Conservation (phyloP, 345 rosid species). For the Trapa incisa region DNA sequence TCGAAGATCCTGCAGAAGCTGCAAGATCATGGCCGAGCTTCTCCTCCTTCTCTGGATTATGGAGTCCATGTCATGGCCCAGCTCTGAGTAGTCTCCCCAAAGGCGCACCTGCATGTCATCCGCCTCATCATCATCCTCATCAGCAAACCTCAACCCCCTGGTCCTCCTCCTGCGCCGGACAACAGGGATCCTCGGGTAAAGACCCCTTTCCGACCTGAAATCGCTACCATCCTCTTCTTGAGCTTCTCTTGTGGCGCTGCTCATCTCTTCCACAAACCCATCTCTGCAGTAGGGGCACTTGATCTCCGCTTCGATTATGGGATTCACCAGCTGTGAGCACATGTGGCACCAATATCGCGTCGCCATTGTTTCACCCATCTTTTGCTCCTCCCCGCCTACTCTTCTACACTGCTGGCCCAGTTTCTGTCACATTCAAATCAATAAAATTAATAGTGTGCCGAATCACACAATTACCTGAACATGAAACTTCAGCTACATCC, state of each 20-base stretch:
- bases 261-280: conserved; percentile 46
- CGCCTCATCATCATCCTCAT: conserved; percentile 34
- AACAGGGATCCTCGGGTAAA: conserved; percentile 76
- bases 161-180: conserved; percentile 43
- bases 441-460: not conserved
- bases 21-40: conserved; percentile 60
- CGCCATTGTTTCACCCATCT: conserved; percentile 31
- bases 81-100: conserved; percentile 32
- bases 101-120: not conserved
- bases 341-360: conserved; percentile 47
- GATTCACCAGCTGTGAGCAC: conserved; percentile 64
- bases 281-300: conserved; percentile 67
- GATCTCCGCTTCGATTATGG: conserved; percentile 52
- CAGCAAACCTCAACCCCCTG: conserved; percentile 37
- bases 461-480: no score
- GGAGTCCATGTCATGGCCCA: conserved; percentile 57
- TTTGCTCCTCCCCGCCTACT: not conserved
- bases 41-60: conserved; percentile 51
- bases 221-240: conserved; percentile 33
- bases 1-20: conserved; percentile 64
- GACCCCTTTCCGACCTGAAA: conserved; percentile 56
- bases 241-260: conserved; percentile 5
- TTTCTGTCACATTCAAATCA: conserved; percentile 3
- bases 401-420: not conserved
- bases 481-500: no score